Evolutionary conservation across 2,329 filamentous ascomycete species (phyloP), one percentile per base, ranked within the genome.

Genomic region (Diplodia seriata): DNA sequence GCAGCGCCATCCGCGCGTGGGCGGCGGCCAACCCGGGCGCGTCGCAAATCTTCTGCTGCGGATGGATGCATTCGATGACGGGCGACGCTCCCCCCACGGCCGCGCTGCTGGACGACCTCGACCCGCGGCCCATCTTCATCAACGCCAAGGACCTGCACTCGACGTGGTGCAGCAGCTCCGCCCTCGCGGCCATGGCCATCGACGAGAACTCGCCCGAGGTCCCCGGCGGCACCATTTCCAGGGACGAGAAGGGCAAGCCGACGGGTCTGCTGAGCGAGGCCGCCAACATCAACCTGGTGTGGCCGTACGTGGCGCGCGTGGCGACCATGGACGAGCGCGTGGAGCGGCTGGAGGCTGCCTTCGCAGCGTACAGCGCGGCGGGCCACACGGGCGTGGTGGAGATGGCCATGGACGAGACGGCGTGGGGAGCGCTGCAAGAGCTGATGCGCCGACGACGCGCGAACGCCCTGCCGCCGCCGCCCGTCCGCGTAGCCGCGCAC

Each of bases 391-490:
- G 85, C 1, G 74, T 85, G 50, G 78, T 87, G 11, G 85, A 88
- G 69, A 87, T 88, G 85, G 85, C 85, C 3, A 85, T 87, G 84
- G 85, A 88, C 70, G 83, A 86, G 66, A 84, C 82, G 54, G 80
- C 78, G 4, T 86, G 85, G 84, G 83, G 84, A 53, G 84, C 84
- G 2, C 73, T 87, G 66, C 53, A 51, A 23, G 43, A 23, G 23
- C 53, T 67, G n/a, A 47, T 63, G 18, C 31, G 18, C 6, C 43
- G 31, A 14, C 59, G 59, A 4, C 5, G 4, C 5, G 78, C 78
- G 4, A 71, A 73, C 5, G 70, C 70, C 1, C 70, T 83, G 4
- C 47, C 43, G 12, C 59, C 59, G 31, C 59, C 59, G n/a, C 81
- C 83, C 0, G 77, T 87, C 66, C 79, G 84, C 20, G 76, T 87